Evolutionary conservation across 495 filamentous ascomycete genomes (phyloP), one percentile per base, ranked within the genome.

Genomic region (Aspergillus nidulans): DNA sequence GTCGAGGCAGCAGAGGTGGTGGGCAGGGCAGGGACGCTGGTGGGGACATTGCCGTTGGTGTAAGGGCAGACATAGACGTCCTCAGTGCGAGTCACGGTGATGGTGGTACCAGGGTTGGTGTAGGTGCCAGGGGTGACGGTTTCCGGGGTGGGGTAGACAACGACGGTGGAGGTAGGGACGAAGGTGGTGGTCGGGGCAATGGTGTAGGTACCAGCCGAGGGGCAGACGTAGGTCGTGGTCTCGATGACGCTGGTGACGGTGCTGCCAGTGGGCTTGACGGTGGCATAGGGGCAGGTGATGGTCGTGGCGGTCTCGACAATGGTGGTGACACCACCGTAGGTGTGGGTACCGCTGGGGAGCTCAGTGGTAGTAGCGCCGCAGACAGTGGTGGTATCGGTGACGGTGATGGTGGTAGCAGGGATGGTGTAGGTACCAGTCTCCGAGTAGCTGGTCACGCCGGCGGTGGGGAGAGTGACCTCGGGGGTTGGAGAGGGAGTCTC

Each of bases 351-450:
- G 59, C 78, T 77, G 62, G 85, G 70, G 18, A 89, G 73, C 26
- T 72, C 69, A 52, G 87, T 86, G 49, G 79, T 79, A 59, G 83
- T 77, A 18, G 85, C 80, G 67, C 68, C 86, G 66, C 80, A 83
- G 49, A 89, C 85, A 48, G 83, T 88, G 56, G 82, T 88, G 48
- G 82, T 83, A 55, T 92, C 72, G 47, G 82, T 85, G 52, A 94
- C 71, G 25, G 83, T 85, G 44, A 91, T 58, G 52, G 87, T 92
- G 43, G 82, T 86, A 32, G 85, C 87, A 43, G 88, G 86, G 77
- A 92, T 83, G 60, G 88, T 91, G 80, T 90, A 92, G 57, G 76
- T 78, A 69, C 89, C 89, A 50, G 89, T 83, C 20, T 82, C 84
- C 34, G 82, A 72, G 83, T 81, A 89, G 48, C 77, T 83, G 71